Evolutionary conservation across 768 basidiomycete species (phyloP), one percentile per base, ranked within the genome.

Genomic region (Tylopilus plumbeoviolaceoides): DNA sequence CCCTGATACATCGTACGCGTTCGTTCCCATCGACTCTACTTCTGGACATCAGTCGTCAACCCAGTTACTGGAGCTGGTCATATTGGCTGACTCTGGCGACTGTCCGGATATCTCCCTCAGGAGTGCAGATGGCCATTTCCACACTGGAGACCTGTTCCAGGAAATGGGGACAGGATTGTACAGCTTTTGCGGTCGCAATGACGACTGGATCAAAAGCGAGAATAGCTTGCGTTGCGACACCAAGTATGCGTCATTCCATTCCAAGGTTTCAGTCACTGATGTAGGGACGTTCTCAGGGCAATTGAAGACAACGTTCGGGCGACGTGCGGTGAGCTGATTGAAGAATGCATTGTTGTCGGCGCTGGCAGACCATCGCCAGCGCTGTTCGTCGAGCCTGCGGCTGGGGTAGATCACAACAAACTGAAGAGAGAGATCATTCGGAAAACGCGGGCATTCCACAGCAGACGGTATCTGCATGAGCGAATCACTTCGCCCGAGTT

Each of bases 191-290:
- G 89, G 88, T 23, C 80, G 89, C 39, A 81, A 88, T 55, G 88
- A 91, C 59, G 88, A 91, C 68, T 89, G 88, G 89, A 90, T 91
- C 67, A 91, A 90, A 72, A 84, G 83, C 36, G 84, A 87, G 63
- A 87, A 81, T 63, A 84, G 87, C 62, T 71, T 89, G 56, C 79
- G 88, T 47, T 89, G 88, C 61, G 88, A 91, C 62, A 89, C 89
- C 46, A 83, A 81, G 77, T 79, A 69, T 30, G 75, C 73, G 28
- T 11, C 0, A 9, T 12, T 7, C 36, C 27, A 46, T 31, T 27
- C 20, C 25, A 14, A 6, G 15, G 21, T 1, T 44, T 21, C 33
- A 30, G 43, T 20, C 27, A 36, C 47, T 50, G 39, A 52, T 46
- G 59, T 60, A 56, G 55, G 27, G 25, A 48, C 14, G 0, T 36